Percentiles rank a stretch among this genome's conserved stretches.
phyloP scores from a whole-genome alignment of 148 eudicot species.

The Silene conica region DNA sequence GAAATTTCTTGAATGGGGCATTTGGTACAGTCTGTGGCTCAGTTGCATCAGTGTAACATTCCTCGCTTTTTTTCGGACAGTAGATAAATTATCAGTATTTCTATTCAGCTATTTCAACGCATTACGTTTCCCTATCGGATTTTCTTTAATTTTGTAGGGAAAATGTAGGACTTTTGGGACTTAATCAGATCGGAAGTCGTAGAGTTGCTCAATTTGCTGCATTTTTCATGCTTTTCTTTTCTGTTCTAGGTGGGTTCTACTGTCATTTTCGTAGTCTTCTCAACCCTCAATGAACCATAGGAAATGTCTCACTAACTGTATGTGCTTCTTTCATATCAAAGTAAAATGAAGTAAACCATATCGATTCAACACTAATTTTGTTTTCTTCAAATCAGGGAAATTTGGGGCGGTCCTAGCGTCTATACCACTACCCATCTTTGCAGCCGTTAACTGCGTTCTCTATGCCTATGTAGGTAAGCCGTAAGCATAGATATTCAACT shows the following conservation, averaged over 20 bases:
- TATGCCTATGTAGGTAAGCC: slow-evolving; percentile 76
- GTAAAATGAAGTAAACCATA: too few relatives aligned
- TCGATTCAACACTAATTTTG: not conserved
- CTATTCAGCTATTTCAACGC: not conserved
- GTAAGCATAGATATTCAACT: slow-evolving; percentile 35
- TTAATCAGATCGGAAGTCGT: slow-evolving; percentile 78
- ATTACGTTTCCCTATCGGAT: not conserved
- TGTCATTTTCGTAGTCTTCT: too few relatives aligned
- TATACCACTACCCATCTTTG: slow-evolving; percentile 79
- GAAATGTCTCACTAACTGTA: too few relatives aligned
- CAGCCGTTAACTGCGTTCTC: slow-evolving; percentile 79
- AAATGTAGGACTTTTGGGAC: slow-evolving; percentile 72
- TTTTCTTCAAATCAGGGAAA: slow-evolving; percentile 50
- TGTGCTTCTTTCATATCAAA: too few relatives aligned
- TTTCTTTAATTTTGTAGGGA: slow-evolving; percentile 41
- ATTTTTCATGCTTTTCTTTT: slow-evolving; percentile 75
- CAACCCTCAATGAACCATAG: too few relatives aligned
- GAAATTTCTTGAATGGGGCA: slow-evolving; percentile 62
- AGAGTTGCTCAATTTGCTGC: slow-evolving; percentile 77
- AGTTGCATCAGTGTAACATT: slow-evolving; percentile 79
- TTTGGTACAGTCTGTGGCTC: slow-evolving; percentile 71
- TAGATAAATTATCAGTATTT: not conserved
- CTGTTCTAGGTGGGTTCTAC: slow-evolving; percentile 50
- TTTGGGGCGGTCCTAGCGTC: slow-evolving; percentile 86
- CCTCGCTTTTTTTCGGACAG: not conserved